phyloP scores from a whole-genome alignment of 2,329 filamentous ascomycete genomes.

The Fusarium drepaniforme region DNA sequence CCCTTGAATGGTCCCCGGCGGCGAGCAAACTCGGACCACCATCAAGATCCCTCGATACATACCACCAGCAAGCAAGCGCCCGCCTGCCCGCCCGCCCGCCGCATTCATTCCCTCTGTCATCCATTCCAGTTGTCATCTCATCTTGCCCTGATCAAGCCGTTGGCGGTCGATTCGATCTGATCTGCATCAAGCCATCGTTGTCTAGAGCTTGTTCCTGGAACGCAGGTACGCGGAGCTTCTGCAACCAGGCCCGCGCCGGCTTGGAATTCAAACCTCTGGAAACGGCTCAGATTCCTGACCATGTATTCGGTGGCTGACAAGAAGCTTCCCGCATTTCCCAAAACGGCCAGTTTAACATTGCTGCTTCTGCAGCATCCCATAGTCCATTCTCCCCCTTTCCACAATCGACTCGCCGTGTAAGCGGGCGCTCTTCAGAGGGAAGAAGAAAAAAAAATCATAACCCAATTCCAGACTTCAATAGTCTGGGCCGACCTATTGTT shows the following conservation, averaged over 20 bases:
- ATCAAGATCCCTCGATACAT: constrained; percentile 13
- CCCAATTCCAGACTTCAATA: constrained; percentile 34
- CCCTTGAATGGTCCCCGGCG: constrained; percentile 12
- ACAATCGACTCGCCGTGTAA: neutral
- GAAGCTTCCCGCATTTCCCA: constrained; percentile 5
- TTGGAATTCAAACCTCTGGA: constrained; percentile 20
- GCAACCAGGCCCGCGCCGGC: constrained; percentile 12
- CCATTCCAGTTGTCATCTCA: constrained; percentile 20
- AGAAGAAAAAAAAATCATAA: constrained; percentile 5
- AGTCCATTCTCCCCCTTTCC: neutral
- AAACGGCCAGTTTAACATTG: constrained; percentile 18
- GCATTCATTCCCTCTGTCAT: neutral
- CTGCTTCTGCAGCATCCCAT: constrained; percentile 5
- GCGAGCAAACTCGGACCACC: neutral
- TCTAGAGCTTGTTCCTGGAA: constrained; percentile 24
- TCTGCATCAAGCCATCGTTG: neutral
- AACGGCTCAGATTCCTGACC: constrained; percentile 19
- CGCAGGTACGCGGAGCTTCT: constrained; percentile 20
- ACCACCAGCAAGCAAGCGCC: neutral
- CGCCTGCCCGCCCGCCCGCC: constrained; percentile 16
- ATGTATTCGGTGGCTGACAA: constrained; percentile 18
- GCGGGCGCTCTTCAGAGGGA: neutral
- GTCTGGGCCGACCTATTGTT: constrained; percentile 33
- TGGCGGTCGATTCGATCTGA: neutral
- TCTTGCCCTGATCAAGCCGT: constrained; percentile 6